Percentiles rank a stretch among this genome's conserved stretches.
phyloP scores from a whole-genome alignment of 192 early-diverging fungal species.

The Entomortierella chlamydospora region DNA sequence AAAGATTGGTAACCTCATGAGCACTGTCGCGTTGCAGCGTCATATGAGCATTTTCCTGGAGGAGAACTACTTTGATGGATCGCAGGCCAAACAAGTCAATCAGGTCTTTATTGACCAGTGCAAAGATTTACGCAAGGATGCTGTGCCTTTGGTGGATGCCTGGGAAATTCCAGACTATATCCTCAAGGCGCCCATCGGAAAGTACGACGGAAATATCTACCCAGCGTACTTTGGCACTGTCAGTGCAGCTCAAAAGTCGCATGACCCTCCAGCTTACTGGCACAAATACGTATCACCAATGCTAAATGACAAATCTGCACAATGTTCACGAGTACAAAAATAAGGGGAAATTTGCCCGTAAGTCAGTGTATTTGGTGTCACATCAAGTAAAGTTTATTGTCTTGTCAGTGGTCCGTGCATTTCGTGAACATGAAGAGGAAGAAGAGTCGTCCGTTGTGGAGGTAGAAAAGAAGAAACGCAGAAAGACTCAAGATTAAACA shows the following conservation, averaged over 20 bases:
- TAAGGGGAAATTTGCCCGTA: too few relatives aligned
- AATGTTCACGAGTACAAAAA: too few relatives aligned
- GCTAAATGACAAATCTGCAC: slow-evolving; percentile 9
- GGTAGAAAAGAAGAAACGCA: too few relatives aligned
- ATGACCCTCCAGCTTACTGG: slow-evolving; percentile 36
- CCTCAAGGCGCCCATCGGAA: slow-evolving; percentile 67
- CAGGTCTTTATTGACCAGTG: slow-evolving; percentile 47
- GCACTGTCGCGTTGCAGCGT: slow-evolving; percentile 45
- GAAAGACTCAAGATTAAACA: too few relatives aligned
- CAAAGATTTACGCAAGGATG: slow-evolving; percentile 59
- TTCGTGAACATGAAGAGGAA: too few relatives aligned
- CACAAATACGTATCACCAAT: slow-evolving; percentile 20
- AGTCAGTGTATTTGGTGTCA: too few relatives aligned
- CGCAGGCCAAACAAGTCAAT: slow-evolving; percentile 43
- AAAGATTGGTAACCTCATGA: slow-evolving; percentile 55
- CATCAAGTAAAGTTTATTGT: too few relatives aligned
- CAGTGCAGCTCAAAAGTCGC: slow-evolving; percentile 36
- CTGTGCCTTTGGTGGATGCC: slow-evolving; percentile 62
- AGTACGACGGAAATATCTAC: slow-evolving; percentile 68
- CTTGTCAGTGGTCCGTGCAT: too few relatives aligned
- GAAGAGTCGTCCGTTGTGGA: too few relatives aligned
- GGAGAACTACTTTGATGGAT: slow-evolving; percentile 61
- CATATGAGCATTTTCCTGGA: slow-evolving; percentile 56
- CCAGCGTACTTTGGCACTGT: slow-evolving; percentile 53
- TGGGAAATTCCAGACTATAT: slow-evolving; percentile 66